Evolutionary conservation across 176 grass and related monocot species (phyloP).

Genomic region (Triticum turgidum): DNA sequence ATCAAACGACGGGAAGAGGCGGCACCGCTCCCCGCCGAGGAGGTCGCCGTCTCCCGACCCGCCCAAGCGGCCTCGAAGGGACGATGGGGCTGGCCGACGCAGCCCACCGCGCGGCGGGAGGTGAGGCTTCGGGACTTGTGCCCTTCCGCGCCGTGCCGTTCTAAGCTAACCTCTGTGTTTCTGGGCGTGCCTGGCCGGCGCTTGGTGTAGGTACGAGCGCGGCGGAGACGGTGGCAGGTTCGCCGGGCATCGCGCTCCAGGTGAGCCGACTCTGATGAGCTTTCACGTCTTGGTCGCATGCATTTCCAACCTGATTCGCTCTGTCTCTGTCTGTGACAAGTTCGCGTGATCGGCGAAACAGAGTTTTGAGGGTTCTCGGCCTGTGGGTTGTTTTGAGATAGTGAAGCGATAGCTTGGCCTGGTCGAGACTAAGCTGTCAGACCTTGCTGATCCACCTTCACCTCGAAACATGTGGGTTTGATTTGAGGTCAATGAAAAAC

Average conservation of each 20-base stretch:
- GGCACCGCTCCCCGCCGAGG: constrained; percentile 40
- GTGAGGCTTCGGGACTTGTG: background rate
- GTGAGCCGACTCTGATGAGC: constrained; percentile 1
- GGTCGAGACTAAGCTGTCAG: background rate
- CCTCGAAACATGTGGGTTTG: background rate
- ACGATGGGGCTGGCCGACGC: constrained; percentile 44
- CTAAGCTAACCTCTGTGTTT: background rate
- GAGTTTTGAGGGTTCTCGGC: background rate
- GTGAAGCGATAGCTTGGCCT: background rate
- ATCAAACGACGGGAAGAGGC: background rate
- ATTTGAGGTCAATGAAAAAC: background rate
- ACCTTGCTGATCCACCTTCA: background rate
- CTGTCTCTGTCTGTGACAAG: background rate
- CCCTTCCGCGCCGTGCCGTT: background rate
- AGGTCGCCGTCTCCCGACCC: constrained; percentile 43
- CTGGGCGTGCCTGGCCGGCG: background rate
- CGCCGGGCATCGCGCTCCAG: constrained; percentile 33
- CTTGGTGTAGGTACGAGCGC: constrained; percentile 37
- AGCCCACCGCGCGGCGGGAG: constrained; percentile 41
- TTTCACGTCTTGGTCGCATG: background rate
- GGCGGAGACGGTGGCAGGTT: constrained; percentile 31
- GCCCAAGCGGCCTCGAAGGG: constrained; percentile 53
- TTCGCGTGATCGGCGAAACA: background rate
- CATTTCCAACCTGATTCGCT: background rate
- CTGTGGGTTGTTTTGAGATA: background rate